These are phyloP conservation scores for Pichia terricola DNA, from an alignment of 1,139 yeast genomes.

Conservation along the genomic window DNA sequence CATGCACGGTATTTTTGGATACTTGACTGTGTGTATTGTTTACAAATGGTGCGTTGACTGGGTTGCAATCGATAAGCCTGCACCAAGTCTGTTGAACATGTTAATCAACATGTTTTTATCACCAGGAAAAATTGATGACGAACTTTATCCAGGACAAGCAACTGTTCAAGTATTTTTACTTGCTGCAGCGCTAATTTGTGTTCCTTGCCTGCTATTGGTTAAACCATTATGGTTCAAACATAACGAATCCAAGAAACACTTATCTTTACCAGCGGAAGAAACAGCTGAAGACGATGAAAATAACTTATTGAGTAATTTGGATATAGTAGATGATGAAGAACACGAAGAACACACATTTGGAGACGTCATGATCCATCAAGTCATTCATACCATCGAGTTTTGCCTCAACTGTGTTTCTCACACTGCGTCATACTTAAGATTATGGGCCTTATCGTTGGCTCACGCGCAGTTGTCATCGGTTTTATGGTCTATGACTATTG, in stretches of 20 bases:
- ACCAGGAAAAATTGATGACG: slow-evolving; percentile 65
- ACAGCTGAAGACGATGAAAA: slow-evolving; percentile 20
- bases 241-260: slow-evolving; percentile 18
- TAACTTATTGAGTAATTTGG: slow-evolving; percentile 25
- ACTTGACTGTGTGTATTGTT: slow-evolving; percentile 58
- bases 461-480: slow-evolving; percentile 72
- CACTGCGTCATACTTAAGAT: slow-evolving; percentile 68
- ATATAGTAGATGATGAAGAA: slow-evolving; percentile 34
- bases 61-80: slow-evolving; percentile 57
- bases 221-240: slow-evolving; percentile 49
- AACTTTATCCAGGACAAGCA: slow-evolving; percentile 56
- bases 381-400: slow-evolving; percentile 71
- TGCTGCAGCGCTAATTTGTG: slow-evolving; percentile 57
- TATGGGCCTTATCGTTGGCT: slow-evolving; percentile 74
- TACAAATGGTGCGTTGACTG: slow-evolving; percentile 77
- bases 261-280: slow-evolving; percentile 11
- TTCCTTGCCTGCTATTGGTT: slow-evolving; percentile 62
- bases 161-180: slow-evolving; percentile 50
- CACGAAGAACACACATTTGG: slow-evolving; percentile 57
- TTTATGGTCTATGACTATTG: slow-evolving; percentile 72
- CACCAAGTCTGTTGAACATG: slow-evolving; percentile 77
- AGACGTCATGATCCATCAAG: slow-evolving; percentile 71
- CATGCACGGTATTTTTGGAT: slow-evolving; percentile 80
- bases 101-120: slow-evolving; percentile 71
- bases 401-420: slow-evolving; percentile 73